These are phyloP conservation scores for Sclerotinia nivalis DNA, from an alignment of 2,329 filamentous ascomycete genomes.

Conservation along the genomic window DNA sequence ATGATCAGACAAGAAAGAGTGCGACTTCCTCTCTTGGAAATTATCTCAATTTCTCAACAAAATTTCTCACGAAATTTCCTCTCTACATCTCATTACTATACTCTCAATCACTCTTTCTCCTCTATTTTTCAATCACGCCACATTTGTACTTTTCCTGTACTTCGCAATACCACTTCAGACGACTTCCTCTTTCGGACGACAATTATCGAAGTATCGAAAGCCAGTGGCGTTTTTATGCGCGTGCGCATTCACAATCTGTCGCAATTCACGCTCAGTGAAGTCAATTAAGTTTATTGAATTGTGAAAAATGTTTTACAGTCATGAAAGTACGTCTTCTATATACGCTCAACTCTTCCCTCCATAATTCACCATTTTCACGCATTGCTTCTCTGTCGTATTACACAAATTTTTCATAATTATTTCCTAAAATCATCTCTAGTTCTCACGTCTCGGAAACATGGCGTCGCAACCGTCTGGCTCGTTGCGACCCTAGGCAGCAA, in stretches of 20 bases:
- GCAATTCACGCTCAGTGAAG: neutral
- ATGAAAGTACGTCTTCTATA: conserved; percentile 69
- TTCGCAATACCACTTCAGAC: neutral
- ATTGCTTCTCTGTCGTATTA: neutral
- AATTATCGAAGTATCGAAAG: neutral
- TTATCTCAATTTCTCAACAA: neutral
- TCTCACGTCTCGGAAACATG: conserved; percentile 82
- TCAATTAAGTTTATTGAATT: neutral
- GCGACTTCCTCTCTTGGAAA: neutral
- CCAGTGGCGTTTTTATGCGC: neutral
- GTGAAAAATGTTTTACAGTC: conserved; percentile 82
- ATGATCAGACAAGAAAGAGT: neutral
- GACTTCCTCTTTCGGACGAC: neutral
- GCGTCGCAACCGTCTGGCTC: conserved; percentile 93
- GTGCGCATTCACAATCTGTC: neutral
- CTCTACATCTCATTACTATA: neutral
- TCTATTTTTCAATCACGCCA: neutral
- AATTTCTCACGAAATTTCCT: neutral
- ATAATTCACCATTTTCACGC: neutral
- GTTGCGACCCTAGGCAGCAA: conserved; percentile 83
- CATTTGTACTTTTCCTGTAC: neutral
- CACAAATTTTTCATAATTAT: neutral
- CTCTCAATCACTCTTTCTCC: neutral
- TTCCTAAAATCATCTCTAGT: conserved; percentile 49
- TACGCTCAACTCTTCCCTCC: neutral